Base-by-base conservation (phyloP, 2,329 filamentous ascomycete genomes). In the Ophiobolus disseminans region DNA sequence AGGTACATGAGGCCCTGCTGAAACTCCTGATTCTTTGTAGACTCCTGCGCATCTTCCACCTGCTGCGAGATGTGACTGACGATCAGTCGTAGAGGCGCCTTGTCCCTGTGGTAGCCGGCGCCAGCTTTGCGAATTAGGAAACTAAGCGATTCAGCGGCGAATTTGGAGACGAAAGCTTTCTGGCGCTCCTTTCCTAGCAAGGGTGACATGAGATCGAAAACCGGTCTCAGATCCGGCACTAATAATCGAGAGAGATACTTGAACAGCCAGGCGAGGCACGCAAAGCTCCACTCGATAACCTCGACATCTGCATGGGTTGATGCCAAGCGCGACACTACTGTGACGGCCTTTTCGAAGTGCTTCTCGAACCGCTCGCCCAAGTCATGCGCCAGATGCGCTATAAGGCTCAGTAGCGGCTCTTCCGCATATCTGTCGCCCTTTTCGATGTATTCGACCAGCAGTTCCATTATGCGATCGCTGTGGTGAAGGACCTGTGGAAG, bases 201-300 rank as follows among this genome's bases (percentile, higher is more conserved):
- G 3, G 91, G 88, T 0, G 89, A 83, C 78, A 99, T 85, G 42
- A 94, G 84, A 65, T 90, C 84, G 68, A 91, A 92, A 2, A 95
- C 87, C 37, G 93, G 91, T 53, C 89, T 82, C 55, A 99, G 76
- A 67, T 99, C 90, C 3, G 91, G 88, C 0, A 94, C 89, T 17
- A 99, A 76, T 0, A 97, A 82, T 56, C 90, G 86, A 2, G 91
- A 95, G 4, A 99, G 83, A 68, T 97, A 97, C 70, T 99, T 99
- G 83, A 99, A 97, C 31, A 97, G 80, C 80, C 95, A 99, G 36
- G 94, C 91, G 46, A 99, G 80, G 61, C 90, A 92, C 10, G 88
- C 91, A 75, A 99, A 99, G 40, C 90, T 93, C 92, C 93, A 97
- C 76, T 99, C 94, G 40, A 97, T 90, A n/a, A 95, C 91, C 55